phyloP scores from a whole-genome alignment of 257 asterid species.

The Solanum chiquidenum region DNA sequence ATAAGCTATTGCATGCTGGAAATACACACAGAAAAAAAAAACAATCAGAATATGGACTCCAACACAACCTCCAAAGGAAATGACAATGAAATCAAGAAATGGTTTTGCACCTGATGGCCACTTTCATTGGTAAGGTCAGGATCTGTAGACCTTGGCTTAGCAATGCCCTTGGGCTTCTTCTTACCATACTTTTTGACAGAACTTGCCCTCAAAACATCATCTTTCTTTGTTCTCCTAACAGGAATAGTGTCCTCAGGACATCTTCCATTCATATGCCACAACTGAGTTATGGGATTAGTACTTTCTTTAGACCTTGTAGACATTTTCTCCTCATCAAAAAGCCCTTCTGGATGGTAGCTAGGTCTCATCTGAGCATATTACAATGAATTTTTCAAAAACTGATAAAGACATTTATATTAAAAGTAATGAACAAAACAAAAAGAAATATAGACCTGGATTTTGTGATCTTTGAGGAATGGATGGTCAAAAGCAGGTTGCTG shows the following conservation, averaged over 20 bases:
- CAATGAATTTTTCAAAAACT: background rate
- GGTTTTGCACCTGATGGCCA: constrained; percentile 64
- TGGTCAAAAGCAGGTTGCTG: constrained; percentile 85
- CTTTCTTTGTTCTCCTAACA: constrained; percentile 63
- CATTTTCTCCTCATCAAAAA: constrained; percentile 42
- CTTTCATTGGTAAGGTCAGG: constrained; percentile 62
- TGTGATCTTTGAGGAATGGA: constrained; percentile 90
- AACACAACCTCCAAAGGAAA: background rate
- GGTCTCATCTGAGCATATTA: constrained; percentile 48
- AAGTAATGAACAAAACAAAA: background rate
- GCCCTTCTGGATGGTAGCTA: constrained; percentile 68
- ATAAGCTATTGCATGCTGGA: constrained; percentile 81
- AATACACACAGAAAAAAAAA: background rate
- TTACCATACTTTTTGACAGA: constrained; percentile 67
- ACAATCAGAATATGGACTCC: background rate
- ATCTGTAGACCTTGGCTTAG: constrained; percentile 67
- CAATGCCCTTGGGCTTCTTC: constrained; percentile 49
- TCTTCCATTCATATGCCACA: constrained; percentile 76
- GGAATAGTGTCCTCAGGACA: constrained; percentile 68
- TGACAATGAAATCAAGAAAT: background rate
- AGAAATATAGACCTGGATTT: constrained; percentile 51
- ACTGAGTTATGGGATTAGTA: constrained; percentile 44
- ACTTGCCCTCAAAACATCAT: constrained; percentile 78
- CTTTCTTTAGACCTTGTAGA: constrained; percentile 25
- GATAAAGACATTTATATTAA: background rate